Evolutionary conservation across 78 protist species (phyloP).

Genomic region (Thecamonas trahens): DNA sequence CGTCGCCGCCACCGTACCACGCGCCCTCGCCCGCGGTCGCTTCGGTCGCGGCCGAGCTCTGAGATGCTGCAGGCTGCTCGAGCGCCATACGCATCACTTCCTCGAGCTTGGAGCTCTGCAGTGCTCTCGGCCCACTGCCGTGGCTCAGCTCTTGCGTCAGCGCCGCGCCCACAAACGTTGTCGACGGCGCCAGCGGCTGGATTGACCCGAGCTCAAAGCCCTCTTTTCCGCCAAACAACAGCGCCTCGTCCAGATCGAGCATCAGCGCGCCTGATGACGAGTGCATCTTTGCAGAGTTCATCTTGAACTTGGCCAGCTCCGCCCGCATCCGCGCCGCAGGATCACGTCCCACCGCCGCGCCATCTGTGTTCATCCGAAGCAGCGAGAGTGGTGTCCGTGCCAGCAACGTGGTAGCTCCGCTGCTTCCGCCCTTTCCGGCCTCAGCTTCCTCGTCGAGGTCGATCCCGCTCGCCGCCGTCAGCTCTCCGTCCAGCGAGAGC

Average conservation of each 20-base stretch:
- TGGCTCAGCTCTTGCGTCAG: too few relatives aligned
- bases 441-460: background rate
- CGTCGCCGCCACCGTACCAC: background rate
- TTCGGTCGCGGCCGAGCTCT: too few relatives aligned
- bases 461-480: background rate
- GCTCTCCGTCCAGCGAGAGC: constrained; percentile 18
- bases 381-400: background rate
- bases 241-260: background rate
- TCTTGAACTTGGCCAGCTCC: background rate
- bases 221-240: background rate
- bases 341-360: background rate
- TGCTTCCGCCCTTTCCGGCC: background rate
- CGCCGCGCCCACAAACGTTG: too few relatives aligned
- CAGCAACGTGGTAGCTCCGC: too few relatives aligned
- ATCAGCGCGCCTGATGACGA: background rate
- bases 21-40: background rate
- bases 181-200: too few relatives aligned
- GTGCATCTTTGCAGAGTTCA: constrained; percentile 1
- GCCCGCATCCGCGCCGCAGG: background rate
- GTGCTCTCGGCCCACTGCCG: too few relatives aligned
- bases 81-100: too few relatives aligned
- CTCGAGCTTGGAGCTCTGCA: too few relatives aligned
- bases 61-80: too few relatives aligned
- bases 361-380: background rate
- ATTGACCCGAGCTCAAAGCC: too few relatives aligned